phyloP scores from a whole-genome alignment of 2,329 filamentous ascomycete species.

The Juglanconis oblonga region DNA sequence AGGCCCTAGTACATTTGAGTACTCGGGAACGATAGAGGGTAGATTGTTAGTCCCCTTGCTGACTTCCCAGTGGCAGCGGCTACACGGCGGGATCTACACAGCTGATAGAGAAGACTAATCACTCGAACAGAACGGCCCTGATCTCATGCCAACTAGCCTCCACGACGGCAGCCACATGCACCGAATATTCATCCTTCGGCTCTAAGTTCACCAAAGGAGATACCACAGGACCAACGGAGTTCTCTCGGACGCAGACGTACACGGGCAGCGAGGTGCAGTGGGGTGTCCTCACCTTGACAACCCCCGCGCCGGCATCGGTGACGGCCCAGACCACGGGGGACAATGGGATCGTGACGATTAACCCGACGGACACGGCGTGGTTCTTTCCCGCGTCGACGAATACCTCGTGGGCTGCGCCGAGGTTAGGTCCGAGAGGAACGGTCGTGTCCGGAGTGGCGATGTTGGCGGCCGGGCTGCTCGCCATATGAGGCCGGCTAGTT shows the following conservation, averaged over 20 bases:
- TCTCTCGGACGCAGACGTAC: constrained; percentile 44
- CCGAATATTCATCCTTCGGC: constrained; percentile 44
- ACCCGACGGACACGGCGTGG: constrained; percentile 18
- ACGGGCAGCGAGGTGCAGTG: constrained; percentile 39
- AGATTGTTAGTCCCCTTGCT: neutral
- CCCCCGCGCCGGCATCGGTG: constrained; percentile 30
- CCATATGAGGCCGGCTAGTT: neutral
- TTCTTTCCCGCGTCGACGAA: constrained; percentile 15
- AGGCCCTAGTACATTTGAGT: constrained; percentile 38
- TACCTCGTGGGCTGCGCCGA: constrained; percentile 3
- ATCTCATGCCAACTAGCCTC: constrained; percentile 41
- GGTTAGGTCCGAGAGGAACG: too few species aligned
- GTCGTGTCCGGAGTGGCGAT: neutral
- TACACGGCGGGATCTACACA: neutral
- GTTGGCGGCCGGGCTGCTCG: neutral
- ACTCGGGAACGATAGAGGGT: constrained; percentile 9
- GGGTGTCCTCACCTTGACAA: constrained; percentile 42
- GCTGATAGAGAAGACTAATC: neutral
- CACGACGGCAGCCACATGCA: constrained; percentile 44
- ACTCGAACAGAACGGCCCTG: constrained; percentile 36
- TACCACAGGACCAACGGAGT: constrained; percentile 40
- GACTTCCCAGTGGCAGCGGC: too few species aligned
- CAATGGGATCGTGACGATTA: constrained; percentile 5
- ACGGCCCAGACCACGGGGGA: constrained; percentile 17
- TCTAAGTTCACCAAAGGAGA: constrained; percentile 36